Evolutionary conservation across 73 alveolate genomes (phyloP).

Genomic region (Effrenium voratum): DNA sequence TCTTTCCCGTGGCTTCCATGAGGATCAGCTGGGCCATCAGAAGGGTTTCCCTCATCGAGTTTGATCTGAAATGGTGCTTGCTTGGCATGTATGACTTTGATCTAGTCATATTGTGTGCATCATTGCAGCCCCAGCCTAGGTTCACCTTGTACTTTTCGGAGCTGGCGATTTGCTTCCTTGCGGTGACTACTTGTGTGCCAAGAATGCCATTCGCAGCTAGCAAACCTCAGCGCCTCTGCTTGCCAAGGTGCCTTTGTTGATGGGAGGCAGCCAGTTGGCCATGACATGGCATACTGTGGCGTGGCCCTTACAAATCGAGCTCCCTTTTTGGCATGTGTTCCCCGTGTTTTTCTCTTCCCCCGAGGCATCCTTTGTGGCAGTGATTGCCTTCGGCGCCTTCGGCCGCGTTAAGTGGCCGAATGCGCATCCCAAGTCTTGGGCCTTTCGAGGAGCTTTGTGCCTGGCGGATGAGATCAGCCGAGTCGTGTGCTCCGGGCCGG

Average conservation of each 20-base stretch:
- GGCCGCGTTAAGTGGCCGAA: neutral
- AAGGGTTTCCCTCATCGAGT: too few species aligned
- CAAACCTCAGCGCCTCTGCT: neutral
- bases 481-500: slow-evolving; percentile 31
- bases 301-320: neutral
- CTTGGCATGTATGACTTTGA: too few species aligned
- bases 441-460: slow-evolving; percentile 83
- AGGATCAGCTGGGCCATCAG: too few species aligned
- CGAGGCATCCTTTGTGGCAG: slow-evolving; percentile 61
- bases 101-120: too few species aligned
- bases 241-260: slow-evolving; percentile 38
- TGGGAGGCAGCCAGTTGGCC: slow-evolving; percentile 64
- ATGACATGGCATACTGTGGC: neutral
- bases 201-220: neutral
- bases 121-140: too few species aligned
- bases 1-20: too few species aligned
- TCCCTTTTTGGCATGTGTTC: neutral
- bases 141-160: slow-evolving; percentile 61
- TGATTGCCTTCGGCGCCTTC: slow-evolving; percentile 58
- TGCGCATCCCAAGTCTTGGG: too few species aligned
- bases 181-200: slow-evolving; percentile 76
- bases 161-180: slow-evolving; percentile 75
- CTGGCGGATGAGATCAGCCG: slow-evolving; percentile 80
- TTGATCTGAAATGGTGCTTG: too few species aligned
- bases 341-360: too few species aligned